Evolutionary conservation across 257 asterid species (phyloP), one percentile per base, ranked within the genome.

Genomic region (Solanum etuberosum): DNA sequence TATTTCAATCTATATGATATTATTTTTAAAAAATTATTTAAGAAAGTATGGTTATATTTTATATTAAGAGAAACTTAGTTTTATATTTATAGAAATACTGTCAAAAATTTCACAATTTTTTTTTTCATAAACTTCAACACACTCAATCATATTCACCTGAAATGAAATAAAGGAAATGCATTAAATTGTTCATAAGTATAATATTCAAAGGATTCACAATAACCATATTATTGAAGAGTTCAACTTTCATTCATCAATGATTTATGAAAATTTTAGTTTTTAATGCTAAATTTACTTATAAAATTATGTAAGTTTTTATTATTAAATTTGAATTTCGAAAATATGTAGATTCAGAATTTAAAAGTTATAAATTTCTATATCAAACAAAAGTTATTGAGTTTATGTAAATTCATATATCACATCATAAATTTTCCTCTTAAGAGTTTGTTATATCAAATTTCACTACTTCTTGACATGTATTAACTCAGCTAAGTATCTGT

Each of bases 401-500:
- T 65, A 65, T 25, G 34, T 13, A 27, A 25, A 65, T 11, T 27
- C 20, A 65, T 65, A 13, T 13, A 3, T 65, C 5, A 1, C 31
- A 23, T 23, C 14, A 23, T 61, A 23, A 9, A 9, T 2, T 57
- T n/a, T 0, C 13, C 6, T n/a, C 29, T 3, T 4, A 23, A 61
- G 29, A 61, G 70, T 61, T 61, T 61, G 7, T n/a, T n/a, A 10
- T 61, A n/a, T 61, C 70, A 61, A 61, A 61, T 61, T 23, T 21
- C 67, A 61, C 16, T 0, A 10, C 32, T 10, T 61, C 13, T 11
- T 67, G 21, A 67, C 9, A 67, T 13, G 11, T 27, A 27, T 13
- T 67, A 67, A 0, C 15, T 13, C 10, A 27, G 2, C 5, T 13
- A 0, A 13, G 37, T 1, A 3, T 27, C 0, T 67, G 0, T 67